phyloP scores from a whole-genome alignment of 257 asterid genomes.

The Rehmannia glutinosa region DNA sequence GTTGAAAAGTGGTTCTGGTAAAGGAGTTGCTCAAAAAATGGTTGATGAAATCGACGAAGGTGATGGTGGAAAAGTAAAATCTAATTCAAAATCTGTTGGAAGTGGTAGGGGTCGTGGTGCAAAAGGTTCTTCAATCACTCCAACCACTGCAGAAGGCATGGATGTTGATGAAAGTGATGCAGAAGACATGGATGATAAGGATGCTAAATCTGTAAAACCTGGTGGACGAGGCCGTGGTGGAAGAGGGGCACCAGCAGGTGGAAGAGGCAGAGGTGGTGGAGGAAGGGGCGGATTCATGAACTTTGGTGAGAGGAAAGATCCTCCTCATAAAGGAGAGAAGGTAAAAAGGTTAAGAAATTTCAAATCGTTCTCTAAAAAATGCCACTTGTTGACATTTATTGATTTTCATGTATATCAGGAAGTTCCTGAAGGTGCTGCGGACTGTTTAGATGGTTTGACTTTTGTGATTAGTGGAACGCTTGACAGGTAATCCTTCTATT shows the following conservation, averaged over 20 bases:
- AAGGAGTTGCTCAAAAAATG: constrained; percentile 45
- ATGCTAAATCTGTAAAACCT: constrained; percentile 52
- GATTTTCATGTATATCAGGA: constrained; percentile 53
- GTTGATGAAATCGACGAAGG: constrained; percentile 59
- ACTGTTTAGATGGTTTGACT: constrained; percentile 87
- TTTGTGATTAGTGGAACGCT: constrained; percentile 98
- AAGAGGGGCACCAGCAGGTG: constrained; percentile 71
- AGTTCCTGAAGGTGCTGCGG: constrained; percentile 90
- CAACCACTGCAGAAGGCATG: constrained; percentile 31
- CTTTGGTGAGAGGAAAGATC: constrained; percentile 98
- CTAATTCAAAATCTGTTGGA: constrained; percentile 56
- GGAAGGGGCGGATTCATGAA: constrained; percentile 96
- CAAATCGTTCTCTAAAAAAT: constrained; percentile 12
- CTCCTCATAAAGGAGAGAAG: constrained; percentile 99
- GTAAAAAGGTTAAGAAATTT: constrained; percentile 28
- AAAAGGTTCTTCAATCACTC: constrained; percentile 40
- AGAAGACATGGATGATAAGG: constrained; percentile 56
- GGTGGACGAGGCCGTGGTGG: constrained; percentile 94
- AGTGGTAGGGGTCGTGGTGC: constrained; percentile 89
- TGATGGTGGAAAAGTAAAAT: constrained; percentile 37
- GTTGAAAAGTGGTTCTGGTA: constrained; percentile 66
- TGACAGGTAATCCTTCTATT: constrained; percentile 61
- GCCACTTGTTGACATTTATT: constrained; percentile 15
- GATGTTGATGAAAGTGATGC: constrained; percentile 54
- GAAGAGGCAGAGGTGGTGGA: constrained; percentile 95